phyloP scores from a whole-genome alignment of 148 eudicot genomes.

The Polygonum maritimum region DNA sequence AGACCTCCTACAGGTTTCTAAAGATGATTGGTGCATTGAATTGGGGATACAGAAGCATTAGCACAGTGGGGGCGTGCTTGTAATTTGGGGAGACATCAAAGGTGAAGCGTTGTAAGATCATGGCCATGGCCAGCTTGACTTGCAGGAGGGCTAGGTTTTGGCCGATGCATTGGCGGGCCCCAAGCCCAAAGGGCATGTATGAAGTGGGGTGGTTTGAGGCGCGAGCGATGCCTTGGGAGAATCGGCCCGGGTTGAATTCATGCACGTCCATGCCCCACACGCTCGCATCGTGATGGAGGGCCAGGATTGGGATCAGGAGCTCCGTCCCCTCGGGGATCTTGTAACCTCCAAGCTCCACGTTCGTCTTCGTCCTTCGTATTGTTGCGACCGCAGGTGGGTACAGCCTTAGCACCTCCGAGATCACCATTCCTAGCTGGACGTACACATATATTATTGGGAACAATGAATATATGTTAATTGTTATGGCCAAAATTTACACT shows the following conservation, averaged over 20 bases:
- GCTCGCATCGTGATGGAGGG: constrained; percentile 46
- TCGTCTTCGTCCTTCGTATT: constrained; percentile 34
- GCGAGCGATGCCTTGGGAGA: constrained; percentile 30
- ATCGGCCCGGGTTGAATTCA: constrained; percentile 50
- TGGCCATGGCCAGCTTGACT: constrained; percentile 44
- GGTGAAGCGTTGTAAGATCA: constrained; percentile 52
- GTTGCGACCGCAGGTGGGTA: constrained; percentile 55
- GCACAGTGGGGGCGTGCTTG: constrained; percentile 49
- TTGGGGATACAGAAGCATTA: constrained; percentile 53
- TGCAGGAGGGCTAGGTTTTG: constrained; percentile 52
- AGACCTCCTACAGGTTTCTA: constrained; percentile 24
- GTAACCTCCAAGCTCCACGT: constrained; percentile 35
- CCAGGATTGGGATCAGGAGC: constrained; percentile 45
- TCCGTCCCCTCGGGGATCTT: constrained; percentile 34
- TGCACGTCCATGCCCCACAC: constrained; percentile 45
- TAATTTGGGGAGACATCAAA: constrained; percentile 50
- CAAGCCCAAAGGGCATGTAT: constrained; percentile 53
- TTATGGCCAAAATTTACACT: no score
- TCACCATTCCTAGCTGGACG: constrained; percentile 46
- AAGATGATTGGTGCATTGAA: constrained; percentile 45
- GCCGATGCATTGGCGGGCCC: constrained; percentile 48
- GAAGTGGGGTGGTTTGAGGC: constrained; percentile 44
- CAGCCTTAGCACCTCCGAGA: constrained; percentile 37
- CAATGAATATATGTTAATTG: no score
- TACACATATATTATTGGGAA: no score